A percentile compares a stretch with the other conserved stretches of the same genome.
Evolutionary conservation across 805 yeast species (phyloP).

Genomic region (Candida berthetii): DNA sequence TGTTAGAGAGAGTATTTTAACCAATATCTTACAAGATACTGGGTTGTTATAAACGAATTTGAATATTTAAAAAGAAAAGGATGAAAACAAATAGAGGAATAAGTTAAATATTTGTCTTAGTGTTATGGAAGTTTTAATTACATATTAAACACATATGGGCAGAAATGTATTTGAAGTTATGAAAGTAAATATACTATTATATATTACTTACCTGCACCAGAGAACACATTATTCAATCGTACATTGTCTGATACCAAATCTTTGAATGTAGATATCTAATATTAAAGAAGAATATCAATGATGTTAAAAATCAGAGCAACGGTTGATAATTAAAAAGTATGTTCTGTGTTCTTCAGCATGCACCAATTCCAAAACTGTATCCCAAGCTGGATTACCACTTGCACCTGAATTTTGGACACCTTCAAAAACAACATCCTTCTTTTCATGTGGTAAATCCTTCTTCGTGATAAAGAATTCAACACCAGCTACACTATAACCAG

Average conservation of each 20-base stretch:
- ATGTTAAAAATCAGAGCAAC: conserved; percentile 22
- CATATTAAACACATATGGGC: too few species aligned
- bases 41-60: conserved; percentile 45
- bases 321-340: conserved; percentile 27
- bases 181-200: too few species aligned
- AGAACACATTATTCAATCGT: too few species aligned
- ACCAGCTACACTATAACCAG: conserved; percentile 28
- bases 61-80: too few species aligned
- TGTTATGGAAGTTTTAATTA: too few species aligned
- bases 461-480: conserved; percentile 25
- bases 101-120: too few species aligned
- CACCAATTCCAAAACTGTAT: conserved; percentile 10
- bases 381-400: not conserved
- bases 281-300: too few species aligned
- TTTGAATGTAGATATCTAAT: too few species aligned
- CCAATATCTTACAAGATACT: conserved; percentile 68
- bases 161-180: too few species aligned
- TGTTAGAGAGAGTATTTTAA: conserved; percentile 72
- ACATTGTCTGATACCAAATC: too few species aligned
- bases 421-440: conserved; percentile 7
- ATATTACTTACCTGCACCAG: too few species aligned
- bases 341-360: conserved; percentile 32
- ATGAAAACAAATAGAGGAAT: too few species aligned
- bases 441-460: conserved; percentile 31
- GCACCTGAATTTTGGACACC: conserved; percentile 5